Conservation (phyloP, 495 filamentous ascomycete species). For the Aspergillus asperescens region DNA sequence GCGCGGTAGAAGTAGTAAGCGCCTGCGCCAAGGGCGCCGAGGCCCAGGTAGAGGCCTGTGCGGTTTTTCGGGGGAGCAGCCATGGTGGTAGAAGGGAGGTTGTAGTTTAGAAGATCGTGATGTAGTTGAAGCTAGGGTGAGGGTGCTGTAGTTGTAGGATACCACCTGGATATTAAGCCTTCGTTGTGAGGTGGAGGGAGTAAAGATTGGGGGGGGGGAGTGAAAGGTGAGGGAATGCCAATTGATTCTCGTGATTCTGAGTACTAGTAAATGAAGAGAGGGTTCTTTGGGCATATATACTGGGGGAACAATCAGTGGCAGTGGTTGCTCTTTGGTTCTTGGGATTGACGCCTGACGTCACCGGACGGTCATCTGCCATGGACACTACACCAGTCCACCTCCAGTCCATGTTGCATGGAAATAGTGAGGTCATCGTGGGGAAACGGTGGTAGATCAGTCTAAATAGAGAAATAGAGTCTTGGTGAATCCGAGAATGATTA, state of each 20-base stretch:
- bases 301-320: no score
- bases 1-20: slow-evolving; percentile 92
- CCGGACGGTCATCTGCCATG: slow-evolving; percentile 8
- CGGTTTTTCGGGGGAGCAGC: slow-evolving; percentile 42
- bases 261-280: no score
- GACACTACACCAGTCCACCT: no score
- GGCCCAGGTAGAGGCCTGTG: slow-evolving; percentile 52
- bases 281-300: slow-evolving; percentile 1
- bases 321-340: neutral
- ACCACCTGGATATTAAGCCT: neutral
- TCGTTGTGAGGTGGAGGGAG: neutral
- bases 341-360: slow-evolving; percentile 8
- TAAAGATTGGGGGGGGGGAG: no score
- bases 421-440: slow-evolving; percentile 8
- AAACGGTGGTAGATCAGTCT: neutral
- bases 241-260: neutral
- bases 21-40: slow-evolving; percentile 58
- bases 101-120: neutral
- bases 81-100: slow-evolving; percentile 25
- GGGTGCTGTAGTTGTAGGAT: neutral
- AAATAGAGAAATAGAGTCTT: slow-evolving; percentile 4
- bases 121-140: neutral
- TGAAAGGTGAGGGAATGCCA: neutral
- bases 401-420: no score
- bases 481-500: neutral